phyloP scores from a whole-genome alignment of 2,329 filamentous ascomycete genomes.

The Fusarium bactridioides region DNA sequence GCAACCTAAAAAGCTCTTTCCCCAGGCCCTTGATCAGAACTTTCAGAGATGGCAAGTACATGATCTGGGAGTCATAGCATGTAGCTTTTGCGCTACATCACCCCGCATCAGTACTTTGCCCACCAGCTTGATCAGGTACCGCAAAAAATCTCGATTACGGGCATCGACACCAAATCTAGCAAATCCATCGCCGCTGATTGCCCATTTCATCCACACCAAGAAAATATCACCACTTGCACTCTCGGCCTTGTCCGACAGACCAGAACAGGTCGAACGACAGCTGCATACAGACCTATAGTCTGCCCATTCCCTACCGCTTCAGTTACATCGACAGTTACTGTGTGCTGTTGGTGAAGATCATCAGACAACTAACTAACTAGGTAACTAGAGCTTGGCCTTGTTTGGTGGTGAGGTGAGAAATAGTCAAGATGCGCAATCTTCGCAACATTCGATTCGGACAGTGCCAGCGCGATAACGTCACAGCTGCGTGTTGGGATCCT shows the following conservation, averaged over 20 bases:
- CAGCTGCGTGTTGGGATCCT: conserved; percentile 86
- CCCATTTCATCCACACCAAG: conserved; percentile 38
- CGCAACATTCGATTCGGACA: conserved; percentile 76
- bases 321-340: neutral
- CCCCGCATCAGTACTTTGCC: conserved; percentile 20
- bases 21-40: conserved; percentile 24
- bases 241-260: conserved; percentile 35
- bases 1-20: conserved; percentile 21
- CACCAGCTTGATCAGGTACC: conserved; percentile 30
- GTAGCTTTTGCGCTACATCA: conserved; percentile 4
- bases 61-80: conserved; percentile 7
- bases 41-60: conserved; percentile 26
- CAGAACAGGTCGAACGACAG: conserved; percentile 38
- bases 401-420: neutral
- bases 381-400: neutral
- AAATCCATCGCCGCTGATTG: conserved; percentile 33
- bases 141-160: conserved; percentile 40
- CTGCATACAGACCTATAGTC: conserved; percentile 31
- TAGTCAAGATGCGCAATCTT: conserved; percentile 80
- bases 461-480: conserved; percentile 70
- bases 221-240: conserved; percentile 21
- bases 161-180: conserved; percentile 37
- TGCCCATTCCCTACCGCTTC: conserved; percentile 20
- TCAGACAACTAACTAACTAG: neutral
- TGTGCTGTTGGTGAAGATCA: conserved; percentile 1